Percentiles rank a stretch among this genome's conserved stretches.
Conservation (phyloP, 73 alveolate genomes). For the Durusdinium trenchii region DNA sequence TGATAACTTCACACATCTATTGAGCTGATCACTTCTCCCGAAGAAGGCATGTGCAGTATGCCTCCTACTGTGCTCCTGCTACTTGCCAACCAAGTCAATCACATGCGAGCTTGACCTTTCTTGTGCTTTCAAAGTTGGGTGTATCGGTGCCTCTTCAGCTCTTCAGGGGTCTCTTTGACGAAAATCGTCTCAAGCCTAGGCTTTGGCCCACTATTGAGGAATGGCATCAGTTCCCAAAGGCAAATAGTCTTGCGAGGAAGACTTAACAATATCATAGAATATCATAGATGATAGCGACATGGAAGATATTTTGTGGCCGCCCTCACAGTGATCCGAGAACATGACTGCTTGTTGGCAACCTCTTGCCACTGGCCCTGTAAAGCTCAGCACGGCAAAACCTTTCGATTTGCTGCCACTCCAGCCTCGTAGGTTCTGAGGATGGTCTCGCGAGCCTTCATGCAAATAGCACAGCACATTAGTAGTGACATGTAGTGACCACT, state of each 20-base stretch:
- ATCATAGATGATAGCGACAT: too few species aligned
- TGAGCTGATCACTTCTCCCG: background rate
- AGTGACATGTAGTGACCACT: too few species aligned
- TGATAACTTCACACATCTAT: background rate
- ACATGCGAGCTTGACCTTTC: background rate
- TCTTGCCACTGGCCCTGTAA: conserved; percentile 79
- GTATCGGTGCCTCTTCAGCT: conserved; percentile 56
- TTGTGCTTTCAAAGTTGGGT: too few species aligned
- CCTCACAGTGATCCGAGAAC: background rate
- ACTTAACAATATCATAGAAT: too few species aligned
- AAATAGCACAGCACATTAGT: too few species aligned
- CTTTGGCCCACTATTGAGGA: too few species aligned
- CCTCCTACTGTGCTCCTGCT: background rate
- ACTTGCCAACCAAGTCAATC: background rate
- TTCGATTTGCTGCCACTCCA: too few species aligned
- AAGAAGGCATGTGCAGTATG: background rate
- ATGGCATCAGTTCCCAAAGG: too few species aligned
- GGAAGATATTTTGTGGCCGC: too few species aligned
- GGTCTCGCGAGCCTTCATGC: conserved; percentile 58
- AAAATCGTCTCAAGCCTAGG: conserved; percentile 70
- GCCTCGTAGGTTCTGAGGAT: conserved; percentile 72
- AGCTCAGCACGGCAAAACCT: too few species aligned
- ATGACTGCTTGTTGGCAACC: conserved; percentile 77
- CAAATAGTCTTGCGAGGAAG: too few species aligned
- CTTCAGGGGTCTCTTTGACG: conserved; percentile 79